Evolutionary conservation across 352 stramenopile species (phyloP).

Genomic region (Pseudoperonospora humuli): DNA sequence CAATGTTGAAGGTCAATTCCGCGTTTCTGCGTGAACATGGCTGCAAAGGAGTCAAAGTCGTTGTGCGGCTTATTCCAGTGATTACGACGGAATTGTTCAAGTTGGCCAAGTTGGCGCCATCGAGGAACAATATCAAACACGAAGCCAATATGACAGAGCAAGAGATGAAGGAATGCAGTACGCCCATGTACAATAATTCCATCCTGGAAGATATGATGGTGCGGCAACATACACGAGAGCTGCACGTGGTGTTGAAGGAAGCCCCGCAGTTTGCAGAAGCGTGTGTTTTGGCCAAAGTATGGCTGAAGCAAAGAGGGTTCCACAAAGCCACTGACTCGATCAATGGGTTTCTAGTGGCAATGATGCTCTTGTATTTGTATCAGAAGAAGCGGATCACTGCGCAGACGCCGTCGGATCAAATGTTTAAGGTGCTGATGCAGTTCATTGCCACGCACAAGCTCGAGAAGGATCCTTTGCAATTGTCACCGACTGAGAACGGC

Average conservation of each 20-base stretch:
- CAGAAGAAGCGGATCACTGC: constrained; percentile 59
- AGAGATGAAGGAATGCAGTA: constrained; percentile 61
- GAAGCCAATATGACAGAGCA: constrained; percentile 63
- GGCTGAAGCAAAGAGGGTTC: constrained; percentile 79
- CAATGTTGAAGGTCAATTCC: constrained; percentile 40
- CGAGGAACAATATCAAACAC: constrained; percentile 81
- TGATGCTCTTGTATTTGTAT: constrained; percentile 83
- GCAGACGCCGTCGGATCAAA: constrained; percentile 70
- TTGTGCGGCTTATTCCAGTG: constrained; percentile 68
- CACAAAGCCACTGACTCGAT: constrained; percentile 67
- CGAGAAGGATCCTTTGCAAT: constrained; percentile 55
- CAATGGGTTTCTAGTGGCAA: constrained; percentile 75
- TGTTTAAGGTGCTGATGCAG: constrained; percentile 82
- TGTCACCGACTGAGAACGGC: constrained; percentile 42
- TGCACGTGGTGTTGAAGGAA: constrained; percentile 59
- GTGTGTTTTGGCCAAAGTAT: constrained; percentile 82
- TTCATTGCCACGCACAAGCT: constrained; percentile 69
- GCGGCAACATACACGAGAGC: constrained; percentile 66
- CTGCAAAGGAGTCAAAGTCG: constrained; percentile 46
- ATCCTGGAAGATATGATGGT: constrained; percentile 89
- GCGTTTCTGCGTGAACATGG: constrained; percentile 32
- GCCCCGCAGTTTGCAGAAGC: constrained; percentile 68
- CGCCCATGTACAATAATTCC: constrained; percentile 86
- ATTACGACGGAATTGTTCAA: constrained; percentile 70
- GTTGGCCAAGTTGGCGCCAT: constrained; percentile 66